Percentiles rank a stretch among this genome's conserved stretches.
These are phyloP conservation scores for Acanthamoeba triangularis DNA, from an alignment of 208 protist species.

Conservation along the genomic window DNA sequence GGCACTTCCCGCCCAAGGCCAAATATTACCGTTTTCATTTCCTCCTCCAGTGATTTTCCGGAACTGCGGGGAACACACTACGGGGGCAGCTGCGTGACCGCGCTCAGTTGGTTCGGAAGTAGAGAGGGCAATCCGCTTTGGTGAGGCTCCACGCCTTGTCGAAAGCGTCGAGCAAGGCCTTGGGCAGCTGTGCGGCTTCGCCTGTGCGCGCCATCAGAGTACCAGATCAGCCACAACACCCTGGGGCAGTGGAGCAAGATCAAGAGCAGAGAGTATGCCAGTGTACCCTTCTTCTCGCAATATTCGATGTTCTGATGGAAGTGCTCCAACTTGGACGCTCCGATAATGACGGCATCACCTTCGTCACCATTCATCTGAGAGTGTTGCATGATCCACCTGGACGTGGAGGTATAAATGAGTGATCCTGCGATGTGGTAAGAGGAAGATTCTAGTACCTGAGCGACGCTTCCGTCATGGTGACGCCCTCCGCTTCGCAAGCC, in stretches of 20 bases:
- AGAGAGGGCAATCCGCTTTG: constrained; percentile 34
- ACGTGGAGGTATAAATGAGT: background rate
- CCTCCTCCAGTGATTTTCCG: background rate
- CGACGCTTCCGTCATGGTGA: constrained; percentile 58
- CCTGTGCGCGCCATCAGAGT: background rate
- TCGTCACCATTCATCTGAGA: constrained; percentile 28
- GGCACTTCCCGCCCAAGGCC: background rate
- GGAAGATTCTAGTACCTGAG: background rate
- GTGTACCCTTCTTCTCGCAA: constrained; percentile 43
- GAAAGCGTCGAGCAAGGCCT: constrained; percentile 1
- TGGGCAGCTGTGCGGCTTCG: background rate
- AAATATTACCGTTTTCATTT: too few species aligned
- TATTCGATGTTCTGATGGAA: constrained; percentile 39
- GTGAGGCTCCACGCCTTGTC: constrained; percentile 42
- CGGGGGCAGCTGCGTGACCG: too few species aligned
- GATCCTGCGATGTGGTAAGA: background rate
- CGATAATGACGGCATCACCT: constrained; percentile 62
- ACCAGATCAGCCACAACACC: background rate
- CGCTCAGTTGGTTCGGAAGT: constrained; percentile 42
- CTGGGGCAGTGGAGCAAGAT: background rate
- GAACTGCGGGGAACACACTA: background rate
- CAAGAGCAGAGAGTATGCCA: background rate
- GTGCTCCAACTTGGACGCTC: constrained; percentile 29
- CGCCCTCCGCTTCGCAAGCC: constrained; percentile 35
- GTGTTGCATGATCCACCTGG: constrained; percentile 50